phyloP scores from a whole-genome alignment of 1,139 yeast genomes.

The Hansenula anomala region DNA sequence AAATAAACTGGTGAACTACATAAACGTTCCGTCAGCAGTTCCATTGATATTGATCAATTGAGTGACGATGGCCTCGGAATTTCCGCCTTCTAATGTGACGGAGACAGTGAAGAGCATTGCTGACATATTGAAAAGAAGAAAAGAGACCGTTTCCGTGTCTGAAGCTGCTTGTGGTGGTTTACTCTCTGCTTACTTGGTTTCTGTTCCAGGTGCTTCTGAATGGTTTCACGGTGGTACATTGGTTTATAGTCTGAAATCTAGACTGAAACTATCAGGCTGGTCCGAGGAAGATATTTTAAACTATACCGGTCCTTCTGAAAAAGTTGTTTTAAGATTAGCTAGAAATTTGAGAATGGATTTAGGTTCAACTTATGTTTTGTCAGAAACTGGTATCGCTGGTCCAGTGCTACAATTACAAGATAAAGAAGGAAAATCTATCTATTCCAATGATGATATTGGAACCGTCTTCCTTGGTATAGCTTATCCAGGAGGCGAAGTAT shows the following conservation, averaged over 20 bases:
- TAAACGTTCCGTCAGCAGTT: too few relatives aligned
- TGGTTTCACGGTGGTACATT: slow-evolving; percentile 83
- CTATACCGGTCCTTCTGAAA: slow-evolving; percentile 80
- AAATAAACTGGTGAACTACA: too few relatives aligned
- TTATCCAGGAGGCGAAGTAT: slow-evolving; percentile 58
- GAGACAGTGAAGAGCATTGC: slow-evolving; percentile 55
- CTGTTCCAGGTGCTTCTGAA: slow-evolving; percentile 80
- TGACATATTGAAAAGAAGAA: slow-evolving; percentile 40
- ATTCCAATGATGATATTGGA: slow-evolving; percentile 42
- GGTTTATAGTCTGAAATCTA: slow-evolving; percentile 70
- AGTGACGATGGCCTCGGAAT: slow-evolving; percentile 19
- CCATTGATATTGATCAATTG: too few relatives aligned
- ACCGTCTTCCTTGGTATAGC: slow-evolving; percentile 67
- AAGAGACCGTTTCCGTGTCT: slow-evolving; percentile 69
- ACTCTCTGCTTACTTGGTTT: slow-evolving; percentile 70
- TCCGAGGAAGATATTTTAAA: slow-evolving; percentile 57
- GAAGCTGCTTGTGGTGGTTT: slow-evolving; percentile 93
- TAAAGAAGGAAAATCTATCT: slow-evolving; percentile 5
- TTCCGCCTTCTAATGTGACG: slow-evolving; percentile 57
- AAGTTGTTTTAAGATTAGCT: slow-evolving; percentile 71
- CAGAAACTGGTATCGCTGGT: slow-evolving; percentile 88
- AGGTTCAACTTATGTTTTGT: slow-evolving; percentile 75
- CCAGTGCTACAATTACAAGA: slow-evolving; percentile 36
- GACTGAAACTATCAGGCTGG: slow-evolving; percentile 79
- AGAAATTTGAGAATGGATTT: slow-evolving; percentile 74